Evolutionary conservation across 1,284 basidiomycete species (phyloP).

Genomic region (Xerocomus minutiporus): DNA sequence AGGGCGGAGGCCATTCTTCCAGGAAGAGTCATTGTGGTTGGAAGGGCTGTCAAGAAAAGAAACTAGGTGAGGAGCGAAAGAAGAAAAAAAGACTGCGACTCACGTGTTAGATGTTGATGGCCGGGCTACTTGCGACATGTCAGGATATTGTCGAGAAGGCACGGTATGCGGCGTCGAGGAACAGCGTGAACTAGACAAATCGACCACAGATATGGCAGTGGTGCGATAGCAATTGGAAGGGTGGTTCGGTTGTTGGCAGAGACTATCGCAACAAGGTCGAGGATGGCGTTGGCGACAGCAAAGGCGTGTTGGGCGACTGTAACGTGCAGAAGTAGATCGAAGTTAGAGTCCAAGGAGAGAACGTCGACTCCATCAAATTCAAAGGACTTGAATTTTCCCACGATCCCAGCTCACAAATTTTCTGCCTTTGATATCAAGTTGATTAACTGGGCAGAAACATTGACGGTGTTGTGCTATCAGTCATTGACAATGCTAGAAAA

Average conservation of each 20-base stretch:
- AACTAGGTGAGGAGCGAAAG: conserved; percentile 7
- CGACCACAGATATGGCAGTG: conserved; percentile 18
- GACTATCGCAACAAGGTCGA: conserved; percentile 10
- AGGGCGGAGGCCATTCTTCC: conserved; percentile 76
- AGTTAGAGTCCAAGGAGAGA: conserved; percentile 30
- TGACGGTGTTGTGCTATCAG: too few species aligned
- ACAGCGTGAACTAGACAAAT: conserved; percentile 15
- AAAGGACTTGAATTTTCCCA: conserved; percentile 23
- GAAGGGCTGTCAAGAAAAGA: conserved; percentile 19
- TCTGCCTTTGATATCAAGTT: too few species aligned
- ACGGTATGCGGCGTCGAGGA: conserved; percentile 10
- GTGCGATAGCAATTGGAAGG: conserved; percentile 13
- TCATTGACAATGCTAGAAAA: too few species aligned
- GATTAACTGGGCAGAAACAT: too few species aligned
- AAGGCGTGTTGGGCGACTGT: conserved; percentile 8
- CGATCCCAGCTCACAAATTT: conserved; percentile 6
- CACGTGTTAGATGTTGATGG: conserved; percentile 42
- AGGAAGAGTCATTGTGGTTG: conserved; percentile 38
- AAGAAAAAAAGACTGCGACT: conserved; percentile 14
- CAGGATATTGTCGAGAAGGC: conserved; percentile 10
- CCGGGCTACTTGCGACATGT: conserved; percentile 40
- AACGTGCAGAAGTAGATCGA: conserved; percentile 17
- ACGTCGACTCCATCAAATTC: conserved; percentile 26
- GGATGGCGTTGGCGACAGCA: conserved; percentile 11
- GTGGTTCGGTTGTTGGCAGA: conserved; percentile 11